phyloP scores from a whole-genome alignment of 805 yeast species.

The Candida anglica region DNA sequence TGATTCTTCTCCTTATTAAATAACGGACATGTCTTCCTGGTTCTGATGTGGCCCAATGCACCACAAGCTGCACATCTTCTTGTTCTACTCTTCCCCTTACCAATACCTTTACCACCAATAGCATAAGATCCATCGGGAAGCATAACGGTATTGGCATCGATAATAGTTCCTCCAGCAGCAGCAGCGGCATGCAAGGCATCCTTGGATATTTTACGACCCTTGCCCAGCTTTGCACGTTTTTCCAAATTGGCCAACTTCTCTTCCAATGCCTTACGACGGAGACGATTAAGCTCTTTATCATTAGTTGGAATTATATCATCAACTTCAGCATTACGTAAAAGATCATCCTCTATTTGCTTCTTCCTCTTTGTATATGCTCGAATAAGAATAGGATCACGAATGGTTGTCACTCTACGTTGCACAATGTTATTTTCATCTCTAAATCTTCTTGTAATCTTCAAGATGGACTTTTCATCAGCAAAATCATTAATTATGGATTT shows the following conservation, averaged over 20 bases:
- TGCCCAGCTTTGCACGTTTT: conserved; percentile 47
- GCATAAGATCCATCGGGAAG: conserved; percentile 43
- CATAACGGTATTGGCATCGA: conserved; percentile 40
- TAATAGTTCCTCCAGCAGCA: conserved; percentile 39
- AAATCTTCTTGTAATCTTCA: conserved; percentile 68
- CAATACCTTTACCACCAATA: conserved; percentile 63
- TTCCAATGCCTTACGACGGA: conserved; percentile 71
- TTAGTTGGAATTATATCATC: conserved; percentile 75
- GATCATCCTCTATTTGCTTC: conserved; percentile 57
- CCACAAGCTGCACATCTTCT: conserved; percentile 95
- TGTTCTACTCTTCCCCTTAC: conserved; percentile 67
- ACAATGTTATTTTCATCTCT: conserved; percentile 82
- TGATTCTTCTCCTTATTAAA: conserved; percentile 35
- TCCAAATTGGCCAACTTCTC: conserved; percentile 81
- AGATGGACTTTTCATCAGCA: conserved; percentile 15
- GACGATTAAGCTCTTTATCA: conserved; percentile 78
- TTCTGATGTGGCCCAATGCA: conserved; percentile 89
- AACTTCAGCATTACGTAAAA: conserved; percentile 54
- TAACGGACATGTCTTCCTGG: conserved; percentile 89
- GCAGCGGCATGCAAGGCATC: conserved; percentile 37
- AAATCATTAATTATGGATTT: conserved; percentile 29
- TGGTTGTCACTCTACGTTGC: conserved; percentile 73
- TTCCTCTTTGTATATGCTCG: conserved; percentile 76
- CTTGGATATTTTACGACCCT: conserved; percentile 26
- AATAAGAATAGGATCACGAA: conserved; percentile 83